These are phyloP conservation scores for Syncephalastrum sp. DNA, from an alignment of 371 early-diverging fungal genomes.

Conservation along the genomic window DNA sequence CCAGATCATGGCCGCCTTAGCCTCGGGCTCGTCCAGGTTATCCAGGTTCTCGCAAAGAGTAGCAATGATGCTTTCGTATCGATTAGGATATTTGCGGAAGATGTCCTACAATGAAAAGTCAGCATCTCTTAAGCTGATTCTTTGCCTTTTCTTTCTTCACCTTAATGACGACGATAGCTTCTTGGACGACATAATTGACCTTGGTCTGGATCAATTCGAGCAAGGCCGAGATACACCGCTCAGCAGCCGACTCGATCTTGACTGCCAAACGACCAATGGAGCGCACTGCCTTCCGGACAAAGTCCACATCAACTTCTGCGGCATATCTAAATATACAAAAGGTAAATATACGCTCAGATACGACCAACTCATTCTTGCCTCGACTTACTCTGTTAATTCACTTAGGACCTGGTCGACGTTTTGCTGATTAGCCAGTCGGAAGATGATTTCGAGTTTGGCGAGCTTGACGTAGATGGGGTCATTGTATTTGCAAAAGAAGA, in stretches of 20 bases:
- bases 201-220: constrained; percentile 89
- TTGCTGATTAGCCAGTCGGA: constrained; percentile 77
- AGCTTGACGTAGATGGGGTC: constrained; percentile 98
- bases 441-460: constrained; percentile 94
- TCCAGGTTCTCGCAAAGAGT: constrained; percentile 90
- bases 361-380: not conserved
- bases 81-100: constrained; percentile 90
- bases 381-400: constrained; percentile 85
- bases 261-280: constrained; percentile 94
- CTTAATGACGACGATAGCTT: constrained; percentile 89
- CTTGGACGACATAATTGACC: constrained; percentile 91
- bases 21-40: constrained; percentile 88
- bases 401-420: constrained; percentile 91
- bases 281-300: constrained; percentile 88
- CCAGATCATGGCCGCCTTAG: constrained; percentile 93
- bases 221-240: constrained; percentile 83
- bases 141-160: constrained; percentile 25
- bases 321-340: constrained; percentile 65
- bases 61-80: constrained; percentile 85
- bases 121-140: not conserved
- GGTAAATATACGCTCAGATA: not conserved
- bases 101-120: constrained; percentile 64
- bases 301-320: constrained; percentile 96
- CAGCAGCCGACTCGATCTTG: constrained; percentile 87
- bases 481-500: constrained; percentile 98